Evolutionary conservation across 2,329 filamentous ascomycete genomes (phyloP).

Genomic region (Epichloe coenophiala): DNA sequence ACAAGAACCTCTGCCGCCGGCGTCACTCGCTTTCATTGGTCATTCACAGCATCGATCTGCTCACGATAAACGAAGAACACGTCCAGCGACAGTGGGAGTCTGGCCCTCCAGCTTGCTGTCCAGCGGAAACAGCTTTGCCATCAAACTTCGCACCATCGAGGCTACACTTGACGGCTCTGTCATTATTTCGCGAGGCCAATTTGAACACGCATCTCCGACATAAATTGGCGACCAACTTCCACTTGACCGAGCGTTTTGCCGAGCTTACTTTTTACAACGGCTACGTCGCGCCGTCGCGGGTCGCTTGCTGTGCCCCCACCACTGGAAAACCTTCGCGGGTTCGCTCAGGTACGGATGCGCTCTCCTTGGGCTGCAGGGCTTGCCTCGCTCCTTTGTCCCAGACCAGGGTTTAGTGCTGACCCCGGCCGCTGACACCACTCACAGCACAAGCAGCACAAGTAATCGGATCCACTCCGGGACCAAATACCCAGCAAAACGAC

Average conservation of each 20-base stretch:
- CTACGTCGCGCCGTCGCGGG: conserved; percentile 1
- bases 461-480: not conserved
- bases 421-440: conserved; percentile 4
- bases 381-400: not conserved
- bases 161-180: not conserved
- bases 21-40: not conserved
- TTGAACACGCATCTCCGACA: not conserved
- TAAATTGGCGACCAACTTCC: not conserved
- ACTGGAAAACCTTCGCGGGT: conserved; percentile 1
- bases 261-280: not conserved
- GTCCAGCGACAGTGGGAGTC: not conserved
- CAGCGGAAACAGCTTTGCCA: not conserved
- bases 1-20: not conserved
- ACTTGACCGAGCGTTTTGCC: not conserved
- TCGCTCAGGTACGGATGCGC: conserved; percentile 4
- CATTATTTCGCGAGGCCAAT: not conserved
- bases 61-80: not conserved
- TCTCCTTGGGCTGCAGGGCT: conserved; percentile 3
- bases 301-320: conserved; percentile 2
- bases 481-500: not conserved
- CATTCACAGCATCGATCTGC: not conserved
- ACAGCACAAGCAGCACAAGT: not conserved
- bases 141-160: not conserved
- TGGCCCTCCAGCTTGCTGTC: not conserved
- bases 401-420: conserved; percentile 5